Conservation (phyloP, 305 asterid genomes). For the Fraxinus sp. region DNA sequence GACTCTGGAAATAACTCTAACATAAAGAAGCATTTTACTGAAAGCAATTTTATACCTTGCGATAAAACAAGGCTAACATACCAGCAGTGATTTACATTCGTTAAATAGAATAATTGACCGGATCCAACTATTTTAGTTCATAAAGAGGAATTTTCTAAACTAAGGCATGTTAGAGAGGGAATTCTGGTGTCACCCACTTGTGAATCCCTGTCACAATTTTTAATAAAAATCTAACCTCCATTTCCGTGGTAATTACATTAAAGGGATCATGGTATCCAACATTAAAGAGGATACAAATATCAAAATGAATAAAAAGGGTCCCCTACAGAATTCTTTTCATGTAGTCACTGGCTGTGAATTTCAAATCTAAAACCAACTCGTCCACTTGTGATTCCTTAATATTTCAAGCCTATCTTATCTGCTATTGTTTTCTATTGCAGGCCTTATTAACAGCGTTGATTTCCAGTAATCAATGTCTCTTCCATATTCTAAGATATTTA, state of each 20-base stretch:
- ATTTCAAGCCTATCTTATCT: background rate
- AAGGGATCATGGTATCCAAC: background rate
- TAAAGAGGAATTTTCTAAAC: background rate
- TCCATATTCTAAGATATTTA: background rate
- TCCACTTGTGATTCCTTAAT: background rate
- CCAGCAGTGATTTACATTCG: background rate
- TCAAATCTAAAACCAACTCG: background rate
- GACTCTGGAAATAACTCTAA: background rate
- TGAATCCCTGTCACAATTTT: background rate
- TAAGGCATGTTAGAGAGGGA: background rate
- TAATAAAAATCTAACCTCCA: background rate
- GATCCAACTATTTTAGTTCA: background rate
- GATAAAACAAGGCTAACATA: background rate
- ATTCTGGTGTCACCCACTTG: background rate
- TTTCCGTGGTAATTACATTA: background rate
- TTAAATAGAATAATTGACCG: background rate
- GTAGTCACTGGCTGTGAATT: background rate
- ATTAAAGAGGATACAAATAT: background rate
- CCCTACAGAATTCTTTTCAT: background rate
- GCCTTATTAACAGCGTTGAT: background rate
- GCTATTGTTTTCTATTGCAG: background rate
- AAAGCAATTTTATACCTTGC: background rate
- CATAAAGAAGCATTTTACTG: background rate
- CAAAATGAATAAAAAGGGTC: background rate
- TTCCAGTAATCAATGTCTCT: background rate